phyloP scores from a whole-genome alignment of 768 basidiomycete species.

The Tricholoma sp. region DNA sequence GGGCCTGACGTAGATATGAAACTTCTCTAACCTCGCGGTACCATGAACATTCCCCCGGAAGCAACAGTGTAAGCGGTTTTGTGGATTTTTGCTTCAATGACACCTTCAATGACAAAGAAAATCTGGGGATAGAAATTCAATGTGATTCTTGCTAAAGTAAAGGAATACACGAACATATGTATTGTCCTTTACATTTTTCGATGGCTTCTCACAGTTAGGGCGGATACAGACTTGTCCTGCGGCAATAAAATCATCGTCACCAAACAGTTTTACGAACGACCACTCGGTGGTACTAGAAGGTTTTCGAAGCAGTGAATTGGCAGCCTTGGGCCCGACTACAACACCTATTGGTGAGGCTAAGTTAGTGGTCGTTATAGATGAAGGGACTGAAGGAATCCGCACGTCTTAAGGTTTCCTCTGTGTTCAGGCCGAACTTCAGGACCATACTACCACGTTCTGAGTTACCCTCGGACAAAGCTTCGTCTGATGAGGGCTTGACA shows the following conservation, averaged over 20 bases:
- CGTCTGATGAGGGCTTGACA: not conserved
- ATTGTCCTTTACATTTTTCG: conserved; percentile 89
- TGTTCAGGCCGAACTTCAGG: not conserved
- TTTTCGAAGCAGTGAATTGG: not conserved
- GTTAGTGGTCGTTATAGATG: not conserved
- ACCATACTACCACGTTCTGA: not conserved
- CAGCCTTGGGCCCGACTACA: not conserved
- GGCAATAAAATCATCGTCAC: conserved; percentile 87
- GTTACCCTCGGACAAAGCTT: not conserved
- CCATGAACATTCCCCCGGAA: conserved; percentile 82
- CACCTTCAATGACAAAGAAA: conserved; percentile 78
- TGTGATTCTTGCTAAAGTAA: not conserved
- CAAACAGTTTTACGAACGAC: conserved; percentile 88
- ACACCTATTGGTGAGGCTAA: conserved; percentile 3
- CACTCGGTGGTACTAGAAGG: conserved; percentile 40
- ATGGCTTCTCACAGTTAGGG: conserved; percentile 73
- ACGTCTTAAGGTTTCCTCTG: not conserved
- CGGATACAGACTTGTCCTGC: conserved; percentile 86
- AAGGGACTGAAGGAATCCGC: not conserved
- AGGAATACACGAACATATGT: conserved; percentile 61
- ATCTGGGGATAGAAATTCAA: conserved; percentile 23
- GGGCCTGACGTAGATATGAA: not conserved
- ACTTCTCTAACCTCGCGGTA: conserved; percentile 69
- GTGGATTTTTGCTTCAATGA: conserved; percentile 82
- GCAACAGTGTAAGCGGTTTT: conserved; percentile 72